Base-by-base conservation (phyloP, 2,329 filamentous ascomycete species). In the Sordariomycetes sp. region DNA sequence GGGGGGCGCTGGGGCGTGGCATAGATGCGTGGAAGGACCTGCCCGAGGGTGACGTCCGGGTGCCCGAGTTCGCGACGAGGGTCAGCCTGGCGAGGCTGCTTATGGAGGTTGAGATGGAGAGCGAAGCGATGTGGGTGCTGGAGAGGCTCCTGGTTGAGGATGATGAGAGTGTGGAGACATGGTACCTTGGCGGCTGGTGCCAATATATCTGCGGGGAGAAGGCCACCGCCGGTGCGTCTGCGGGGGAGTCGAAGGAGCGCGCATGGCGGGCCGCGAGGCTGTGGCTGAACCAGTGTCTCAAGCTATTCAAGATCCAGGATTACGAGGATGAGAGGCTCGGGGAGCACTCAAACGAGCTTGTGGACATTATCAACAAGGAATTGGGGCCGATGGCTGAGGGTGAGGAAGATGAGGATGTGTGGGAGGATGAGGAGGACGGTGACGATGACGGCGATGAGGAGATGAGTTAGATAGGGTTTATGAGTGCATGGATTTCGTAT, bases 161-260 rank as follows among this genome's bases (percentile, higher is more conserved):
- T 64, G 95, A 99, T 68, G 81, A 88, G 67, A 96, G 93, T 70
- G 89, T 99, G 22, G 94, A 99, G 73, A 88, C 90, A 20, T 97
- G 92, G 91, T 99, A 99, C 73, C 79, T 99, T 5, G 94, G 94
- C 51, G 95, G 94, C 3, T 97, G 93, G 89, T 92, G 90, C 65
- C 79, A 95, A 64, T 90, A 90, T 69, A 80, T 96, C 60, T 76
- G 88, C 61, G 89, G 88, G 12, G 82, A 89, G 69, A 89, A 87
- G 76, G 75, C 51, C 14, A 53, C 58, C 20, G 43, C 58, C 20
- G 43, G 20, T 22, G 10, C n/a, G 3, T 65, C 58, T 68, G 72
- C 64, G 73, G 65, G 66, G 11, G 76, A 82, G 53, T 75, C 76
- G 53, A 54, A 83, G 73, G 80, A 80, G 63, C 76, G 79, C 1